Conservation (phyloP, 192 early-diverging fungal genomes). For the Rhizophagus sp. region DNA sequence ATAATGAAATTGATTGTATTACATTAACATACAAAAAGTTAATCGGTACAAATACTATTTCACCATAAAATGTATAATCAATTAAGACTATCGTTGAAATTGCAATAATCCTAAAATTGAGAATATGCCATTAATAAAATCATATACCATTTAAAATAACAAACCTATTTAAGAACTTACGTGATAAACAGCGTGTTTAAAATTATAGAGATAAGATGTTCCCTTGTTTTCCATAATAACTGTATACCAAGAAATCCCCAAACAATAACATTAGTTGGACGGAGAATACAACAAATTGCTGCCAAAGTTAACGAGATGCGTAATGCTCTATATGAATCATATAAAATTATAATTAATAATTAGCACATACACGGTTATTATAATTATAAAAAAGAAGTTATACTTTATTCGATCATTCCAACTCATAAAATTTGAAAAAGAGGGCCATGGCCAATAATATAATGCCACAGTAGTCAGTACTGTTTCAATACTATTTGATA, state of each 20-base stretch:
- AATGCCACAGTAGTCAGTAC: conserved; percentile 72
- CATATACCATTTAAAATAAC: not conserved
- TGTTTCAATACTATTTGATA: conserved; percentile 75
- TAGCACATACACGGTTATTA: not conserved
- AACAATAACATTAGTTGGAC: conserved; percentile 85
- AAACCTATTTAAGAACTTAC: conserved; percentile 34
- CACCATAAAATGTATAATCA: conserved; percentile 67
- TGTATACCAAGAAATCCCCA: conserved; percentile 79
- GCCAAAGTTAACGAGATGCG: conserved; percentile 66
- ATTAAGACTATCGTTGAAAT: conserved; percentile 52
- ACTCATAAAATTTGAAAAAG: not conserved
- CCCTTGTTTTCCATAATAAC: conserved; percentile 46
- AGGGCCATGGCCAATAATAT: conserved; percentile 81
- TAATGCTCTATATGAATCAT: conserved; percentile 19
- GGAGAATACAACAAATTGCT: conserved; percentile 77
- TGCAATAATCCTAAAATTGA: conserved; percentile 40
- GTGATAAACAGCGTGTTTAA: conserved; percentile 42
- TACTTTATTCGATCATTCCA: conserved; percentile 13
- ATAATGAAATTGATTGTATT: conserved; percentile 72
- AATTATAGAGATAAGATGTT: conserved; percentile 30
- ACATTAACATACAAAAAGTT: conserved; percentile 88
- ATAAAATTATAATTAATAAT: not conserved
- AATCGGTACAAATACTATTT: conserved; percentile 71
- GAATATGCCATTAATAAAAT: not conserved
- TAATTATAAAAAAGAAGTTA: not conserved